phyloP scores from a whole-genome alignment of 1,139 yeast genomes.

The Komagataea norvegica region DNA sequence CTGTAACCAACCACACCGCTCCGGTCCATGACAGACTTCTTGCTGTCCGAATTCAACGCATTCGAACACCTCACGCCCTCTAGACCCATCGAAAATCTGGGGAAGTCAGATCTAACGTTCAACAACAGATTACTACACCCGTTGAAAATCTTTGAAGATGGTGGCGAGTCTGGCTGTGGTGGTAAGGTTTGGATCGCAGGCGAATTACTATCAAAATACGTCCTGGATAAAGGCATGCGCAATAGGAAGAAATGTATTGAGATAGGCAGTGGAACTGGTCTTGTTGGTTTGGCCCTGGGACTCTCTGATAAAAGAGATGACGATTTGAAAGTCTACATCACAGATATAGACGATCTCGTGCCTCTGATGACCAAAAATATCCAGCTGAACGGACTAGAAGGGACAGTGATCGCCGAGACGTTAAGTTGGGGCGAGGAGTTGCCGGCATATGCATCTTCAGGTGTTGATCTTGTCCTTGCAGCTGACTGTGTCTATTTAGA shows the following conservation, averaged over 20 bases:
- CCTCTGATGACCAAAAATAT: conserved; percentile 44
- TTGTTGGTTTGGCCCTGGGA: conserved; percentile 40
- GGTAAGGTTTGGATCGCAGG: conserved; percentile 60
- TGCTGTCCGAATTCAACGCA: conserved; percentile 7
- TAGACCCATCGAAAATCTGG: conserved; percentile 35
- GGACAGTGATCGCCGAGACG: conserved; percentile 36
- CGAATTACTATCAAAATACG: conserved; percentile 43
- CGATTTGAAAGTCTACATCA: conserved; percentile 37
- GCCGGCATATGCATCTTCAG: conserved; percentile 31
- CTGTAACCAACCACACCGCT: no score
- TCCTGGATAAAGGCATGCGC: conserved; percentile 26
- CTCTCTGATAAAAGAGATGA: conserved; percentile 22
- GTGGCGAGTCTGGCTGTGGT: conserved; percentile 56
- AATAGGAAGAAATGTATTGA: conserved; percentile 37
- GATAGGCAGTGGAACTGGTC: conserved; percentile 54
- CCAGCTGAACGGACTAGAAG: conserved; percentile 33
- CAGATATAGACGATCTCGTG: conserved; percentile 39
- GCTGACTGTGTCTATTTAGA: conserved; percentile 57
- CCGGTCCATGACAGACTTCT: conserved; percentile 9
- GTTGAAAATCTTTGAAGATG: conserved; percentile 45
- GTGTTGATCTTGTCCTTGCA: conserved; percentile 44
- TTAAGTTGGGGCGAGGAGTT: conserved; percentile 47
- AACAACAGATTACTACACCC: conserved; percentile 37
- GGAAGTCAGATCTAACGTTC: conserved; percentile 37
- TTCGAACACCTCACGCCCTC: conserved; percentile 31